Conservation (phyloP, 1,284 basidiomycete species). For the Porphyrellus sp. region DNA sequence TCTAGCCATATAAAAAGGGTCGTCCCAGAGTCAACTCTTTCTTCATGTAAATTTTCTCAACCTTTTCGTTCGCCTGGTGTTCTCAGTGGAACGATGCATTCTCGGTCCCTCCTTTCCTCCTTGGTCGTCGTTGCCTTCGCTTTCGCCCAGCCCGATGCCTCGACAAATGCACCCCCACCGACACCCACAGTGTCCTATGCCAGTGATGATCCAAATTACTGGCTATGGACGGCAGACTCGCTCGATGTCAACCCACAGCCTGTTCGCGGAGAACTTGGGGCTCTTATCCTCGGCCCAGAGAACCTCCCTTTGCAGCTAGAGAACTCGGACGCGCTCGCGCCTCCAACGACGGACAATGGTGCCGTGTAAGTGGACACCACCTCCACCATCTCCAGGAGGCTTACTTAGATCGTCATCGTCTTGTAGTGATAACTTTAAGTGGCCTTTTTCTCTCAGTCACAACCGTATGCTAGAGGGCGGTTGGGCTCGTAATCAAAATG, state of each 20-base stretch:
- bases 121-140: slow-evolving; percentile 24
- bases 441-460: slow-evolving; percentile 58
- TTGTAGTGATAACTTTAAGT: slow-evolving; percentile 47
- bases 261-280: slow-evolving; percentile 38
- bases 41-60: slow-evolving; percentile 23
- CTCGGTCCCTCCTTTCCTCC: slow-evolving; percentile 30
- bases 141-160: slow-evolving; percentile 22
- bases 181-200: slow-evolving; percentile 29
- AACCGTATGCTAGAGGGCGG: slow-evolving; percentile 54
- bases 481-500: slow-evolving; percentile 56
- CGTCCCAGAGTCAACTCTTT: background rate
- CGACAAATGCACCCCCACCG: slow-evolving; percentile 10
- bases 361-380: slow-evolving; percentile 24
- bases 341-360: slow-evolving; percentile 51
- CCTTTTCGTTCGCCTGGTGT: slow-evolving; percentile 12
- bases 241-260: slow-evolving; percentile 31
- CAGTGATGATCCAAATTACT: slow-evolving; percentile 32
- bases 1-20: slow-evolving; percentile 28
- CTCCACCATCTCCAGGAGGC: background rate
- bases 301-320: slow-evolving; percentile 46
- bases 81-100: slow-evolving; percentile 23
- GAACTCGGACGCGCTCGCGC: slow-evolving; percentile 48
- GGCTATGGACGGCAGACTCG: slow-evolving; percentile 20
- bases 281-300: slow-evolving; percentile 45
- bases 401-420: background rate